Base-by-base conservation (phyloP, 1,284 basidiomycete genomes). In the Amylostereum areolatum region DNA sequence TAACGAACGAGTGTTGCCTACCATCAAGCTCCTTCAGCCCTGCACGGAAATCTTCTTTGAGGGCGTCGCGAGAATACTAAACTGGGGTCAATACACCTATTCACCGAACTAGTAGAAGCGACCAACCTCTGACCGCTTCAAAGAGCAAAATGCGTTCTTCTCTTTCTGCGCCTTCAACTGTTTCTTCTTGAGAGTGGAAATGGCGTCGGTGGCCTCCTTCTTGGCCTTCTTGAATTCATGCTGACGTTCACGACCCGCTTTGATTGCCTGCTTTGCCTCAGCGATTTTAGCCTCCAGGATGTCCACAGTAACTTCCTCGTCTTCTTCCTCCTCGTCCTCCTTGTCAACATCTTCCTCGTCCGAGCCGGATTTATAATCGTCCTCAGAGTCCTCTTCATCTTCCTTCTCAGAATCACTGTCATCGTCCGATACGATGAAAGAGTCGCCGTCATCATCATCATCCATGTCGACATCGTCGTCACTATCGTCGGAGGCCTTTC, bases 61-160 rank as follows among this genome's bases (percentile, higher is more conserved):
- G 61, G 3, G 78, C 73, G 45, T 75, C 75, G 18, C 70, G 68
- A 33, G 80, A 81, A 56, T 72, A 81, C 78, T 81, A 45, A 1
- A 12, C 34, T 37, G 6, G 34, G n/a, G 29, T 32, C 33, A 48
- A n/a, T n/a, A 3, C 34, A 25, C 44, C 25, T 18, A 28, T 10
- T 4, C 40, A 8, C 29, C 36, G 12, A 12, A 47, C 39, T 4
- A 12, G 27, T 35, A 3, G 47, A 25, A 40, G 18, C 9, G 12
- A 9, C 36, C n/a, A 48, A 78, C 78, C 66, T 80, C 77, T 5
- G 77, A 80, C 4, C 80, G 71, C 59, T 76, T 80, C 46, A 73
- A 53, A 0, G 80, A 77, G 57, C 81, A 83, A 57, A 79, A 81
- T 0, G 72, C 75, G 55, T 83, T 83, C 67, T 82, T 82, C 50